These are phyloP conservation scores for Fraxinus quadrangulata DNA, from an alignment of 257 asterid genomes.

Conservation along the genomic window DNA sequence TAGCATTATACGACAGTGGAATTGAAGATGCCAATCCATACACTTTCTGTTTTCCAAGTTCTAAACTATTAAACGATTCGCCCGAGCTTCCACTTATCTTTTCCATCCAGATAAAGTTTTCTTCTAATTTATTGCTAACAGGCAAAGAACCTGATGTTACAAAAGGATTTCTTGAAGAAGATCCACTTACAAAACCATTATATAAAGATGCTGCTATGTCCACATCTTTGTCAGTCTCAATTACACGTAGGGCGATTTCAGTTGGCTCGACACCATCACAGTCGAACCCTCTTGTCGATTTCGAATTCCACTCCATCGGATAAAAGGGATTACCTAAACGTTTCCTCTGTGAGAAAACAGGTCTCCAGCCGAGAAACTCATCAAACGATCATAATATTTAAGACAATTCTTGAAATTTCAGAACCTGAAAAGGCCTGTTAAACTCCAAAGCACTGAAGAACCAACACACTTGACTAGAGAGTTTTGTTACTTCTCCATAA, in stretches of 20 bases:
- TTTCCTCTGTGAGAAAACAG: background rate
- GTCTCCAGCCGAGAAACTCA: background rate
- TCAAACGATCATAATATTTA: background rate
- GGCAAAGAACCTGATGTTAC: conserved; percentile 10
- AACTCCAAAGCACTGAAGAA: background rate
- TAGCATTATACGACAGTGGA: conserved; percentile 27
- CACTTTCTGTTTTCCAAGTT: conserved; percentile 38
- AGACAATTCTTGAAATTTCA: background rate
- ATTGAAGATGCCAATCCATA: conserved; percentile 14
- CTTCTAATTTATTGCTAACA: background rate
- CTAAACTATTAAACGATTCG: conserved; percentile 37
- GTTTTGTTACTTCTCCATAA: background rate
- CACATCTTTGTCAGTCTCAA: background rate
- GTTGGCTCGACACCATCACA: conserved; percentile 30
- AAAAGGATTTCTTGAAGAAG: conserved; percentile 15
- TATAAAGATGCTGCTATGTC: background rate
- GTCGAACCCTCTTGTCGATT: conserved; percentile 24
- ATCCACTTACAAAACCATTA: conserved; percentile 1
- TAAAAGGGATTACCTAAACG: background rate
- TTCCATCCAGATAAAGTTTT: conserved; percentile 15
- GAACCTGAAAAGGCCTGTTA: background rate
- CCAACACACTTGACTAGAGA: background rate
- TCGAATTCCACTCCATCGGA: conserved; percentile 28
- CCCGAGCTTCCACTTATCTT: conserved; percentile 21
- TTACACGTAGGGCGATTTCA: conserved; percentile 17